phyloP scores from a whole-genome alignment of 2,329 filamentous ascomycete genomes.

The Cladophialophora yegresii region DNA sequence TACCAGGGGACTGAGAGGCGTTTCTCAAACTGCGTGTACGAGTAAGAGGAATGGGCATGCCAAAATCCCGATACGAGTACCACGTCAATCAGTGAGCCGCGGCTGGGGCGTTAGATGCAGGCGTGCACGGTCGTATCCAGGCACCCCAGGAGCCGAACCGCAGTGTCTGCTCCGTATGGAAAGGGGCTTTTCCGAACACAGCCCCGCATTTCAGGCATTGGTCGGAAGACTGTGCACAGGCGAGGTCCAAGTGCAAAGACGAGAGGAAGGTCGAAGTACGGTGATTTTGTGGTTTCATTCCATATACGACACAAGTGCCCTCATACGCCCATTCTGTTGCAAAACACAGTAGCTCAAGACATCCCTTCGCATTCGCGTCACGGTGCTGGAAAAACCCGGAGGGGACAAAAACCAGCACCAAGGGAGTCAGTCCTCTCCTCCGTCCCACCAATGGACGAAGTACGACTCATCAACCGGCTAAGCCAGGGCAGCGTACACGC shows the following conservation, averaged over 20 bases:
- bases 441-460: neutral
- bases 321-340: neutral
- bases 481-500: neutral
- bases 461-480: neutral
- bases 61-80: too few relatives aligned
- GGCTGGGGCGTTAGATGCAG: too few relatives aligned
- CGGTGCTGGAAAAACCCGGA: conserved; percentile 26
- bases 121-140: too few relatives aligned
- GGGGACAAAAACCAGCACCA: conserved; percentile 33
- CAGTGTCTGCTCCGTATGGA: too few relatives aligned
- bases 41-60: too few relatives aligned
- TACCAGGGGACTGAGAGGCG: too few relatives aligned
- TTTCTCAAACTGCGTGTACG: too few relatives aligned
- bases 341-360: neutral
- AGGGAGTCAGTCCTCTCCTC: too few relatives aligned
- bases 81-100: neutral
- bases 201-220: too few relatives aligned
- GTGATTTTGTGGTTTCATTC: neutral
- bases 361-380: conserved; percentile 30
- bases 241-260: neutral
- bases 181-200: too few relatives aligned
- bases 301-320: neutral
- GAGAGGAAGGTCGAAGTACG: neutral
- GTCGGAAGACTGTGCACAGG: too few relatives aligned
- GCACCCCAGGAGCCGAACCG: too few relatives aligned